These are phyloP conservation scores for Scutellaria baicalensis DNA, from an alignment of 257 asterid species.

Conservation along the genomic window DNA sequence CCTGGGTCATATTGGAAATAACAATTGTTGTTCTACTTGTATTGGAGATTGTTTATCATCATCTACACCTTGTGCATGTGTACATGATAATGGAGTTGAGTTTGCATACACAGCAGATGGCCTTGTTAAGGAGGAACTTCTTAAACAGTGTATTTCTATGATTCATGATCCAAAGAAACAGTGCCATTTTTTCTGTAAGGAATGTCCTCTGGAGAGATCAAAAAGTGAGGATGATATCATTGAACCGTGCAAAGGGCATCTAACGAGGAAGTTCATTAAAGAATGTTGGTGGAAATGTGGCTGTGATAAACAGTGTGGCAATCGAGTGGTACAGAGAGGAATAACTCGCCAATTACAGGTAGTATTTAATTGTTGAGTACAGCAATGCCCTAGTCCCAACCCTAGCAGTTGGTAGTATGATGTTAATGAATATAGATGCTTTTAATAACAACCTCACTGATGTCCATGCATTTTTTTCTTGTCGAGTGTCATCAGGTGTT, in stretches of 20 bases:
- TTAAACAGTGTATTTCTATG: constrained; percentile 64
- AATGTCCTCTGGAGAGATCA: constrained; percentile 83
- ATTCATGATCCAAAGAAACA: constrained; percentile 64
- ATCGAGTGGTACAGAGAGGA: constrained; percentile 96
- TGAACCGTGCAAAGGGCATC: constrained; percentile 94
- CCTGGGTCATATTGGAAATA: constrained; percentile 63
- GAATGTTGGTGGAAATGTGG: constrained; percentile 98
- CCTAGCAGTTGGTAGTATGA: not conserved
- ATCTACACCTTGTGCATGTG: constrained; percentile 68
- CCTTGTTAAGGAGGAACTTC: constrained; percentile 62
- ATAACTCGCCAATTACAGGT: constrained; percentile 75
- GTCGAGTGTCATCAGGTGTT: constrained; percentile 50
- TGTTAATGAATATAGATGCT: not conserved
- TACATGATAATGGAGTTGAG: constrained; percentile 58
- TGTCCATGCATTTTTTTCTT: constrained; percentile 8
- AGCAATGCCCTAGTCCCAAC: not conserved
- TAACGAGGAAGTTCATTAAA: constrained; percentile 67
- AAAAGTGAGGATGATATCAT: constrained; percentile 47
- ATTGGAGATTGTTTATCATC: constrained; percentile 61
- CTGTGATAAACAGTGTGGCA: constrained; percentile 77
- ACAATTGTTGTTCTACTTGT: constrained; percentile 60
- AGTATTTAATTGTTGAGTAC: constrained; percentile 6
- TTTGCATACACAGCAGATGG: constrained; percentile 84
- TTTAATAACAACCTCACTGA: not conserved
- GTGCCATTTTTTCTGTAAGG: constrained; percentile 59